Evolutionary conservation across 2,329 filamentous ascomycete species (phyloP).

Genomic region (Colletotrichum neosansevieriae): DNA sequence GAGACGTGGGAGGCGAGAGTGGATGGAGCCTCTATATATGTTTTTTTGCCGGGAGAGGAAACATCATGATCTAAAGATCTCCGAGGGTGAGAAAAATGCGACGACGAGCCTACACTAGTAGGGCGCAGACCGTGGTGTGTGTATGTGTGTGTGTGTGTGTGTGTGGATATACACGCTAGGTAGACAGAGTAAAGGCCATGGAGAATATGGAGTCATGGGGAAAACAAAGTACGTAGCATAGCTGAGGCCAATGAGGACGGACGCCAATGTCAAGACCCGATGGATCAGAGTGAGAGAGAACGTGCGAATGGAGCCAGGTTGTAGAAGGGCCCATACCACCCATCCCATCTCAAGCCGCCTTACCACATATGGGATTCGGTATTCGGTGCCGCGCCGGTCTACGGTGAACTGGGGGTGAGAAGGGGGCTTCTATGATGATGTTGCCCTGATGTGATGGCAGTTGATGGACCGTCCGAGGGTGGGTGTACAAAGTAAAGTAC

Average conservation of each 20-base stretch:
- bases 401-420: not conserved
- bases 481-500: not conserved
- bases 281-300: not conserved
- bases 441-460: not conserved
- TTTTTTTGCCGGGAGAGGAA: constrained; percentile 13
- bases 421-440: not conserved
- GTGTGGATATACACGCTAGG: not conserved
- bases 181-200: not conserved
- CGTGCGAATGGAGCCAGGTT: not conserved
- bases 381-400: constrained; percentile 32
- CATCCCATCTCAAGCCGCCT: constrained; percentile 11
- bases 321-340: not conserved
- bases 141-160: too few species aligned
- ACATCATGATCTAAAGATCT: constrained; percentile 23
- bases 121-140: not conserved
- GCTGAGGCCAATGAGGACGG: constrained; percentile 11
- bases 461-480: constrained; percentile 16
- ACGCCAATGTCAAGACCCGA: not conserved
- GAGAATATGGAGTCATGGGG: constrained; percentile 19
- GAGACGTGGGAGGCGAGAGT: constrained; percentile 12
- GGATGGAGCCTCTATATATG: constrained; percentile 8
- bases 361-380: constrained; percentile 31
- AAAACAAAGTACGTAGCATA: not conserved
- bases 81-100: constrained; percentile 21
- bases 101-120: constrained; percentile 10